Base-by-base conservation (phyloP, 1,284 basidiomycete genomes). In the Lignosus rhinocerotis region DNA sequence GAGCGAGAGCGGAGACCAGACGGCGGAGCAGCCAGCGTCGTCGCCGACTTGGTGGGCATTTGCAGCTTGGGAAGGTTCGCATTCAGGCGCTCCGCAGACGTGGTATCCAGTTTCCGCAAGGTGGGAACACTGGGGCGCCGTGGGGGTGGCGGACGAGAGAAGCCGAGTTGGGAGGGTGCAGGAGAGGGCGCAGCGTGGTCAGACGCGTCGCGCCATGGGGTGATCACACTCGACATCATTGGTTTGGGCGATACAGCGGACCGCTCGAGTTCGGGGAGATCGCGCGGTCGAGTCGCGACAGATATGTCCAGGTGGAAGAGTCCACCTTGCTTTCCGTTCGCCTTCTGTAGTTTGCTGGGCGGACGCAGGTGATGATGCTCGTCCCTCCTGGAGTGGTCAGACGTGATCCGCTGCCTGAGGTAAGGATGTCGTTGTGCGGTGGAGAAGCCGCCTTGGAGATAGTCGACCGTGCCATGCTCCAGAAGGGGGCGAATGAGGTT, bases 241-340 rank as follows among this genome's bases (percentile, higher is more conserved):
- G 75, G 75, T 55, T 75, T 67, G 36, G 71, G 72, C 14, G 72
- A 71, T 58, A 67, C 67, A 30, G 78, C 78, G 0, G 77, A 71
- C 32, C 76, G 78, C 65, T 90, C 87, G 41, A 89, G 76, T 68
- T 87, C 82, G 43, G 81, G 81, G 6, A 84, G 74, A 17, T 73
- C 72, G 66, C 78, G 82, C 3, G 80, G 78, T 17, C 78, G 79
- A 30, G 78, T 72, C 6, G 82, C 80, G 21, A 78, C 75, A 17
- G 79, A 74, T 2, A 86, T 89, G 66, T 90, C 83, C 17, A 90
- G 79, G 66, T 87, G 85, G 70, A 84, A 87, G 17, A 90, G 73
- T 14, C 73, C 77, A 31, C 69, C 71, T 55, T 77, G 80, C 59
- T 75, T 72, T 12, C 57, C 55, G 19, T 59, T 61, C 14, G 58